Evolutionary conservation across 108 stramenopile species (phyloP).

Genomic region (Skeletonema costatum): DNA sequence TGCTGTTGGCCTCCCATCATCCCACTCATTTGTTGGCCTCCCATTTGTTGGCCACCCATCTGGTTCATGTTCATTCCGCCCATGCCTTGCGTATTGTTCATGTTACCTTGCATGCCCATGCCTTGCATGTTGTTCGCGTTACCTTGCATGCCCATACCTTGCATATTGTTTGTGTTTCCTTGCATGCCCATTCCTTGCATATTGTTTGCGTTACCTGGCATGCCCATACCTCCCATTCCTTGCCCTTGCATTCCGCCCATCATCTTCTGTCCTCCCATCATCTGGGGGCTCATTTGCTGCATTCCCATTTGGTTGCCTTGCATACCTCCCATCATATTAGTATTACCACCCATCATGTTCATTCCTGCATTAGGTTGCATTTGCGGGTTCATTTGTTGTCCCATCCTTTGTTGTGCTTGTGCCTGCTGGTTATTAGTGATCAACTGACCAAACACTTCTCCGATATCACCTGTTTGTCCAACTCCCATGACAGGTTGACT

Average conservation of each 20-base stretch:
- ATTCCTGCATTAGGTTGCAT: slow-evolving; percentile 51
- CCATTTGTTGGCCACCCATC: neutral
- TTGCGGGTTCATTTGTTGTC: neutral
- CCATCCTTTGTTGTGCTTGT: slow-evolving; percentile 15
- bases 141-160: slow-evolving; percentile 2
- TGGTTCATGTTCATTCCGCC: neutral
- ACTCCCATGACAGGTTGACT: slow-evolving; percentile 38
- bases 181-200: slow-evolving; percentile 30
- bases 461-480: slow-evolving; percentile 34
- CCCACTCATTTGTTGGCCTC: neutral
- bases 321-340: slow-evolving; percentile 4
- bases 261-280: slow-evolving; percentile 35
- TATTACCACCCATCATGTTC: slow-evolving; percentile 48
- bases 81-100: slow-evolving; percentile 2
- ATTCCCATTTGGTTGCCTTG: slow-evolving; percentile 32
- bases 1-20: slow-evolving; percentile 9
- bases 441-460: slow-evolving; percentile 37
- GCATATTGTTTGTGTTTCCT: slow-evolving; percentile 18
- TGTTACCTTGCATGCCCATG: slow-evolving; percentile 7
- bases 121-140: slow-evolving; percentile 5
- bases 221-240: slow-evolving; percentile 15
- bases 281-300: slow-evolving; percentile 40
- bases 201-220: slow-evolving; percentile 23
- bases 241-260: slow-evolving; percentile 15
- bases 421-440: slow-evolving; percentile 11